A percentile compares a stretch with the other conserved stretches of the same genome.
Conservation (phyloP, 805 yeast genomes). For the Starmerella floricola region DNA sequence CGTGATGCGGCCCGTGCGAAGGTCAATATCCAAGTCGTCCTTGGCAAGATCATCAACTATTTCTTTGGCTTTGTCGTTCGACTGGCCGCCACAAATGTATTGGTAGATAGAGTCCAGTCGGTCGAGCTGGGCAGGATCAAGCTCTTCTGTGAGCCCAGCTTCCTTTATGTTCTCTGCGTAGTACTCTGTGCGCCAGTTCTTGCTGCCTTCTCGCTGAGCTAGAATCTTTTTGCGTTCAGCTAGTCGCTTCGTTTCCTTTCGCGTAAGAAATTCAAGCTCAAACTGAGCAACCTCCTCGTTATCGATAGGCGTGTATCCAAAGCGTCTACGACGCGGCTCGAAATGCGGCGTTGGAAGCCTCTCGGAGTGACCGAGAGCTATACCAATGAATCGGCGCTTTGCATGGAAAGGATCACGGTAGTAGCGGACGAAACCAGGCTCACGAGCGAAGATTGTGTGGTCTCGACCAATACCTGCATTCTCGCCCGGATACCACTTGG, state of each 20-base stretch:
- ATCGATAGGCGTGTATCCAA: conserved; percentile 51
- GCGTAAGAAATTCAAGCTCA: conserved; percentile 51
- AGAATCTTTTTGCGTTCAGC: conserved; percentile 38
- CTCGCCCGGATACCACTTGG: conserved; percentile 88
- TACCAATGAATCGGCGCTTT: conserved; percentile 76
- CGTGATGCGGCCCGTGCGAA: conserved; percentile 24
- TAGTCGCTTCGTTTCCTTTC: conserved; percentile 52
- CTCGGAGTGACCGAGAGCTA: conserved; percentile 54
- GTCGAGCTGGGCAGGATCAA: conserved; percentile 29
- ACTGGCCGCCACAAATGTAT: conserved; percentile 47
- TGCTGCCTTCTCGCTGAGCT: conserved; percentile 33
- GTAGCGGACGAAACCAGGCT: conserved; percentile 86
- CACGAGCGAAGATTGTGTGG: conserved; percentile 80
- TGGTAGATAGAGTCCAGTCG: conserved; percentile 47
- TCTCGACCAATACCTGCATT: conserved; percentile 77
- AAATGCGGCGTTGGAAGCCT: conserved; percentile 81
- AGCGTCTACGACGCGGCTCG: conserved; percentile 74
- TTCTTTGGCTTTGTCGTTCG: conserved; percentile 43
- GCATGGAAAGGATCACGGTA: conserved; percentile 96
- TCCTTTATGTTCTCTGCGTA: conserved; percentile 29
- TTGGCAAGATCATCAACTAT: conserved; percentile 42
- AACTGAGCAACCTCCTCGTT: conserved; percentile 40
- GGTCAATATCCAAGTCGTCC: conserved; percentile 33
- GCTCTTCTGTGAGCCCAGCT: conserved; percentile 19
- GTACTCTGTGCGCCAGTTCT: conserved; percentile 26